phyloP scores from a whole-genome alignment of 1,139 yeast genomes.

The Geotrichum macrosporum region DNA sequence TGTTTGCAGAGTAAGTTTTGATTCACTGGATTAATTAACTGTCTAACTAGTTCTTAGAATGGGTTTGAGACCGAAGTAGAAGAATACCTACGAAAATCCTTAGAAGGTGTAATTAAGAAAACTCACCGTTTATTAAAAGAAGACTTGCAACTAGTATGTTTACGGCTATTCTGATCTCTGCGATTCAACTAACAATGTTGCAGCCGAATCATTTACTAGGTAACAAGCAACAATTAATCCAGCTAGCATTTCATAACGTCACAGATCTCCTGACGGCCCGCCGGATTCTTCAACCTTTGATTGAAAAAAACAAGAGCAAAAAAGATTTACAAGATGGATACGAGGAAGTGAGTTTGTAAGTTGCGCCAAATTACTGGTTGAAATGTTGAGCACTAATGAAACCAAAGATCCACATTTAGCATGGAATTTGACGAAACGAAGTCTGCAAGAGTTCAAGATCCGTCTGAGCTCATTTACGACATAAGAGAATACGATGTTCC shows the following conservation, averaged over 20 bases:
- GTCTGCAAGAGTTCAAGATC: conserved; percentile 41
- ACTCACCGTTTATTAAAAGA: conserved; percentile 61
- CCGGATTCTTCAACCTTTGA: conserved; percentile 61
- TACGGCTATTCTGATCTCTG: background rate
- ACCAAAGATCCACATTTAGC: conserved; percentile 21
- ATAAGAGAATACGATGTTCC: conserved; percentile 95
- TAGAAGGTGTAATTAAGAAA: conserved; percentile 61
- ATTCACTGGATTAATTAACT: background rate
- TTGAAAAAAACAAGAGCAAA: conserved; percentile 60
- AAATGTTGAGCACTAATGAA: conserved; percentile 11
- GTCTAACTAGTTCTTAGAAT: conserved; percentile 17
- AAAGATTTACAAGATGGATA: conserved; percentile 70
- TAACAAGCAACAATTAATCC: conserved; percentile 56
- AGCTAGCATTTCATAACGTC: conserved; percentile 70
- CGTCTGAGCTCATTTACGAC: conserved; percentile 66
- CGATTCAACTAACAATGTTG: background rate
- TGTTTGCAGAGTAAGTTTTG: conserved; percentile 48
- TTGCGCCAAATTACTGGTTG: no score
- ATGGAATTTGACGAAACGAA: conserved; percentile 29
- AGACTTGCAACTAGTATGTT: conserved; percentile 52
- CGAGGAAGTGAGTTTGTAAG: conserved; percentile 47
- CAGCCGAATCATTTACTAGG: conserved; percentile 83
- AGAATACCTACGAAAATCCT: conserved; percentile 65
- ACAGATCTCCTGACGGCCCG: conserved; percentile 73
- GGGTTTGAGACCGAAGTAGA: conserved; percentile 79